These are phyloP conservation scores for Leccinum fibrillosum DNA, from an alignment of 768 basidiomycete species.

Conservation along the genomic window DNA sequence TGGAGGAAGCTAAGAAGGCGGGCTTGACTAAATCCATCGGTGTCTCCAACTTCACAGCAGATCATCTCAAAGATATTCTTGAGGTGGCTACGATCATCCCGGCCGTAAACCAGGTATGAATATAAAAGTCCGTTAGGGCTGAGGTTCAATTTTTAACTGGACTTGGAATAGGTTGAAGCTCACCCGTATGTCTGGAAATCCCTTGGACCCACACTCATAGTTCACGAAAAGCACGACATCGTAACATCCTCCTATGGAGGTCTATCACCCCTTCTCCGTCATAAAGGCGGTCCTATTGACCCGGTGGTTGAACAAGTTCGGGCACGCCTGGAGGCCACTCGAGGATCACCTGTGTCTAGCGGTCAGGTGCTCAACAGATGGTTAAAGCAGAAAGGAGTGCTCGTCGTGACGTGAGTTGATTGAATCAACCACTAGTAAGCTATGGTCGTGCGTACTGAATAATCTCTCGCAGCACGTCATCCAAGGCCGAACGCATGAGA, in stretches of 20 bases:
- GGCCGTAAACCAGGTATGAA: slow-evolving; percentile 51
- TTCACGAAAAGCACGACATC: slow-evolving; percentile 36
- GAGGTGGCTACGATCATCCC: slow-evolving; percentile 44
- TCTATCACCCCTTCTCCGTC: slow-evolving; percentile 36
- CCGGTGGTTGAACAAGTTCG: slow-evolving; percentile 36
- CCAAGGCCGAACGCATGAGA: slow-evolving; percentile 30
- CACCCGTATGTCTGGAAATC: slow-evolving; percentile 52
- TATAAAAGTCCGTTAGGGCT: neutral
- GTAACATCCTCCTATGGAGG: slow-evolving; percentile 40
- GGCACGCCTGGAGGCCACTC: slow-evolving; percentile 22
- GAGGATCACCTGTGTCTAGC: slow-evolving; percentile 25
- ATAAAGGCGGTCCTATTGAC: slow-evolving; percentile 38
- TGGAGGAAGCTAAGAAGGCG: slow-evolving; percentile 53
- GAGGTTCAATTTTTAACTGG: neutral
- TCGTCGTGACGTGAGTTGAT: slow-evolving; percentile 31
- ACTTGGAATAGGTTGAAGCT: slow-evolving; percentile 42
- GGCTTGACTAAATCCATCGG: slow-evolving; percentile 45
- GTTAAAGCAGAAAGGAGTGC: slow-evolving; percentile 27
- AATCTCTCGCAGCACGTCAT: slow-evolving; percentile 27
- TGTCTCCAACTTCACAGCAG: slow-evolving; percentile 53
- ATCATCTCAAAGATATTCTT: slow-evolving; percentile 42
- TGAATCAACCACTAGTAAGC: neutral
- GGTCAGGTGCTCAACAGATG: slow-evolving; percentile 31
- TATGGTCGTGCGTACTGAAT: neutral
- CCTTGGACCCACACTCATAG: slow-evolving; percentile 33